Base-by-base conservation (phyloP, 805 yeast species). In the Yamadazyma kitorensis region DNA sequence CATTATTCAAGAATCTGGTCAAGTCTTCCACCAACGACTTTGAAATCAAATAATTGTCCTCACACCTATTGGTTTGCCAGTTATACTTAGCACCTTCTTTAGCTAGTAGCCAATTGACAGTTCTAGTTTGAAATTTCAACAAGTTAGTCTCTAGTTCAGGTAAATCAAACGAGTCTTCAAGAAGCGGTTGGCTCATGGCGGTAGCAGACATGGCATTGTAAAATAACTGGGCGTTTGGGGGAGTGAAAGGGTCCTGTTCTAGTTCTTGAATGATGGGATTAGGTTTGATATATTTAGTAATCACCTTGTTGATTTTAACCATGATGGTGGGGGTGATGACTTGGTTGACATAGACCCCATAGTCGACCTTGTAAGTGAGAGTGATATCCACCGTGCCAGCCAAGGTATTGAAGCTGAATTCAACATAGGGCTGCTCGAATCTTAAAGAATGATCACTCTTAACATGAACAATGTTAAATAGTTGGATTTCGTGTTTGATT, bases 91-190 rank as follows among this genome's bases (percentile, higher is more conserved):
- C 67, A 26, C 74, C 67, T 49, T 80, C 87, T 39, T 62, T 68
- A 0, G 55, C 41, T 4, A 80, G 54, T 48, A 80, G 55, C 87
- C 87, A 80, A 12, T 59, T 53, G 2, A 80, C 65, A 2, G 83
- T 68, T 27, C 66, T 70, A 4, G 61, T 62, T 50, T 80, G 87
- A 40, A 78, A 80, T 2, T 57, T 57, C 17, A 74, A 48, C 6
- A 76, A 52, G 10, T 57, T 57, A 0, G 76, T 62, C 7, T 63
- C 69, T 5, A 76, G 49, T 24, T 68, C 74, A 0, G 73, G 69
- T 2, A 71, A 57, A 14, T 63, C 58, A 31, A 60, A 52, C 2
- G 45, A 37, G 3, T 40, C 41, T 3, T 41, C 40, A n/a, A n/a
- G n/a, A n/a, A n/a, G n/a, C 4, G 36, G 37, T 19, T 31, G 29